A percentile compares a stretch with the other conserved stretches of the same genome.
Conservation (phyloP, 176 grass and related monocot genomes). For the Ampelocalamus luodianensis region DNA sequence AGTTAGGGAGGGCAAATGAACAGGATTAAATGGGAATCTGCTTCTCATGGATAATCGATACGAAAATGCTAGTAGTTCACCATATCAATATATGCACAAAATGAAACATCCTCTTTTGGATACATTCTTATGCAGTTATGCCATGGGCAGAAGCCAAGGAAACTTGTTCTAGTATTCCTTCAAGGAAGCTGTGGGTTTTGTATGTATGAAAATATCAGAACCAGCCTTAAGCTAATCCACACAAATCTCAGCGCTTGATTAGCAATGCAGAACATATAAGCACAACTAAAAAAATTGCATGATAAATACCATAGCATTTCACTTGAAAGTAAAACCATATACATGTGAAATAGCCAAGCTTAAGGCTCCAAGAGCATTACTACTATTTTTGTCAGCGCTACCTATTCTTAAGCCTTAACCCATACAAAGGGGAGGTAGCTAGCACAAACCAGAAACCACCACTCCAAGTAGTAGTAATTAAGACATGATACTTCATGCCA, state of each 20-base stretch:
- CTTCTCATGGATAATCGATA: neutral
- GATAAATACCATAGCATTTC: neutral
- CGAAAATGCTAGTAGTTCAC: neutral
- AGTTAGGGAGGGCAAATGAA: neutral
- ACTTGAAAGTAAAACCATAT: neutral
- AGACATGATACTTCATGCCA: neutral
- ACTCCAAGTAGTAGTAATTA: neutral
- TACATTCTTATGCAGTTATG: neutral
- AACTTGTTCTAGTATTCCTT: conserved; percentile 1
- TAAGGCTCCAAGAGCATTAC: neutral
- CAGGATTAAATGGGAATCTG: neutral
- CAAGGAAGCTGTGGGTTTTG: neutral
- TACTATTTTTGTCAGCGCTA: neutral
- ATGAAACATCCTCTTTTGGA: neutral
- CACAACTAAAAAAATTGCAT: neutral
- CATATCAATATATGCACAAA: neutral
- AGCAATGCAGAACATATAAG: neutral
- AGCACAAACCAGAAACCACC: neutral
- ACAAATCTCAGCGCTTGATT: neutral
- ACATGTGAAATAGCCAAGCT: neutral
- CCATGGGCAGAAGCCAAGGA: neutral
- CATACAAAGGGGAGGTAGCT: neutral
- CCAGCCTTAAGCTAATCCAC: neutral
- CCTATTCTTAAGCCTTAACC: neutral
- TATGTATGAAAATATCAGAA: neutral